Evolutionary conservation across 2,329 filamentous ascomycete genomes (phyloP), one percentile per base, ranked within the genome.

Genomic region (Stagonosporopsis rhizophila): DNA sequence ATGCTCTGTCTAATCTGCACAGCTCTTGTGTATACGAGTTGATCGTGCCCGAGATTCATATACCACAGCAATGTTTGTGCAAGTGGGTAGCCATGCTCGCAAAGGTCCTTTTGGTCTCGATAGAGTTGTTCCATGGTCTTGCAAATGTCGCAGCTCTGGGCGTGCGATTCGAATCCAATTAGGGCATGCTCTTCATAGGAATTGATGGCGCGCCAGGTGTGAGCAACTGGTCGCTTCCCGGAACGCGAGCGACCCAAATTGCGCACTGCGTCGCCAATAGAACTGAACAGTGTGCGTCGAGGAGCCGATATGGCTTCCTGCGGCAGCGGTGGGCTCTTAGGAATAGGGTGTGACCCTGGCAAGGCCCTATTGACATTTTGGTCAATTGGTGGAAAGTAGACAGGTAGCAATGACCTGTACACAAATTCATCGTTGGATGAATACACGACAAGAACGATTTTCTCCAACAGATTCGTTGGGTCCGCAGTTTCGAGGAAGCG

Each of bases 371-470:
- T 42, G 39, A 61, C 23, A 15, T 62, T 62, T 37, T 59, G 9
- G 6, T 66, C 59, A 1, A 61, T 27, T 11, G 70, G 66, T 14
- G 72, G 72, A 28, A 75, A 74, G 58, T 70, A 73, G 0, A 70
- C 42, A 2, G 71, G 72, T 14, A 75, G 34, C 12, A 75, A 56
- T 20, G 63, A 65, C 42, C 68, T 72, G 60, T 75, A 76, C 2
- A 70, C 56, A 20, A 64, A 59, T 35, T 75, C 70, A 30, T 74
- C 70, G 22, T 61, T 70, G 0, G 67, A 68, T 8, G 65, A 66
- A 23, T 64, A 73, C 1, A 74, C 67, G 2, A 66, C 67, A 15
- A 71, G 69, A 17, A 72, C 59, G 19, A 75, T 73, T 47, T 69
- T 74, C 37, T 70, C 64, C 3, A 74, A 47, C 14, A 52, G 7